Evolutionary conservation across 2,329 filamentous ascomycete species (phyloP).

Genomic region (Trichoderma atrobrunneum): DNA sequence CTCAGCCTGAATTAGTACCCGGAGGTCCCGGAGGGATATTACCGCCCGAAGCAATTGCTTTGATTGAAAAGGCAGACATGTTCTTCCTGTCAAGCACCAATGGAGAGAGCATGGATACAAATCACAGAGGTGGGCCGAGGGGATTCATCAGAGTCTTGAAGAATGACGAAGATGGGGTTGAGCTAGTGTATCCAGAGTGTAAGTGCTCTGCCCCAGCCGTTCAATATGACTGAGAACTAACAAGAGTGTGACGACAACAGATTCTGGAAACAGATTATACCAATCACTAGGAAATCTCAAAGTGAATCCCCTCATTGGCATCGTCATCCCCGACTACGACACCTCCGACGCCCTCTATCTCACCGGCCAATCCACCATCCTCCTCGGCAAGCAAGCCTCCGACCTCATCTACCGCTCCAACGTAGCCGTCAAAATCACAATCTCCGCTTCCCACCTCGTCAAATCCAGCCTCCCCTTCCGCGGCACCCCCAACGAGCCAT

Average conservation of each 20-base stretch:
- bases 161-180: conserved; percentile 46
- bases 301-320: conserved; percentile 62
- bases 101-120: conserved; percentile 74
- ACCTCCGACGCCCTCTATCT: conserved; percentile 71
- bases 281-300: conserved; percentile 78
- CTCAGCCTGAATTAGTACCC: conserved; percentile 49
- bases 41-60: conserved; percentile 50
- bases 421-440: conserved; percentile 66
- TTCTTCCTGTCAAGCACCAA: conserved; percentile 74
- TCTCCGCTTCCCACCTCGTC: conserved; percentile 62
- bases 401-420: conserved; percentile 65
- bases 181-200: conserved; percentile 75
- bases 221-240: background rate
- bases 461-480: conserved; percentile 65
- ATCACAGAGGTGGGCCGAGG: conserved; percentile 70
- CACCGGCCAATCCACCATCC: conserved; percentile 65
- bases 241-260: conserved; percentile 26
- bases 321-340: conserved; percentile 71
- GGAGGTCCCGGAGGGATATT: conserved; percentile 41
- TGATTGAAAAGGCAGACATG: conserved; percentile 66
- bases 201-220: conserved; percentile 22
- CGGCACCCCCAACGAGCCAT: conserved; percentile 56
- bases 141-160: conserved; percentile 71
- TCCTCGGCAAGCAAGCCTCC: conserved; percentile 62
- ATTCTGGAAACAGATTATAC: conserved; percentile 79